phyloP scores from a whole-genome alignment of 2,329 filamentous ascomycete genomes.

The Penicillium vulpinum region DNA sequence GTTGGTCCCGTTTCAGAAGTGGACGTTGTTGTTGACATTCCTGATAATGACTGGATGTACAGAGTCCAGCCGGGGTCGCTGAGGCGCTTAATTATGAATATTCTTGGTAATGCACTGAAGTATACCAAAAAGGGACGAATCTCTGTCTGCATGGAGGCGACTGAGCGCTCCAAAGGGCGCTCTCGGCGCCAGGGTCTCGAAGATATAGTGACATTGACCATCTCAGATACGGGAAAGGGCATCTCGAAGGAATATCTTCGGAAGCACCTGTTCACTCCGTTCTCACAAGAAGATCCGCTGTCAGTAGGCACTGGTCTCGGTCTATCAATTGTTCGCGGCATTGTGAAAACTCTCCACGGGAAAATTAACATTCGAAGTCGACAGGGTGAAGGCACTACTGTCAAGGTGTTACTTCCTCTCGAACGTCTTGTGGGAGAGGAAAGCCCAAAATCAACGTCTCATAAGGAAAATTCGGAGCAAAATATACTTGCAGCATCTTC shows the following conservation, averaged over 20 bases:
- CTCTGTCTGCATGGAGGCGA: slow-evolving; percentile 13
- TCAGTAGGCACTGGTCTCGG: slow-evolving; percentile 62
- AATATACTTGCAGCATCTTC: not conserved
- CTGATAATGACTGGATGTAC: slow-evolving; percentile 23
- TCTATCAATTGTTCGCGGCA: slow-evolving; percentile 57
- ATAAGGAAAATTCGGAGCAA: not conserved
- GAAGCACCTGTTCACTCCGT: slow-evolving; percentile 60
- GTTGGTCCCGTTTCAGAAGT: not conserved
- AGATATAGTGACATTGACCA: slow-evolving; percentile 36
- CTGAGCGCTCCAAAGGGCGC: not conserved
- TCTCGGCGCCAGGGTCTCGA: slow-evolving; percentile 12
- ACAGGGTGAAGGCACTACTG: slow-evolving; percentile 9
- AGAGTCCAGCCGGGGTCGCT: slow-evolving; percentile 25
- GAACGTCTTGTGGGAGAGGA: slow-evolving; percentile 2
- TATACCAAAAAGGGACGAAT: slow-evolving; percentile 30
- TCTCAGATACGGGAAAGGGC: slow-evolving; percentile 63
- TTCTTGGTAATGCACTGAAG: slow-evolving; percentile 35
- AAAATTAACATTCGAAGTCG: slow-evolving; percentile 11
- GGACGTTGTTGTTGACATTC: slow-evolving; percentile 1
- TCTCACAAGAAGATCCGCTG: slow-evolving; percentile 60
- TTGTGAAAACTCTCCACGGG: slow-evolving; percentile 8
- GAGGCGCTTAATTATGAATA: slow-evolving; percentile 34
- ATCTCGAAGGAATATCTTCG: slow-evolving; percentile 61
- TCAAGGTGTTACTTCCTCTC: slow-evolving; percentile 1
- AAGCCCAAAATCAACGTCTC: slow-evolving; percentile 4